Percentiles rank a stretch among this genome's conserved stretches.
Conservation (phyloP, 202 grass and related monocot genomes). For the Panicum hallii region DNA sequence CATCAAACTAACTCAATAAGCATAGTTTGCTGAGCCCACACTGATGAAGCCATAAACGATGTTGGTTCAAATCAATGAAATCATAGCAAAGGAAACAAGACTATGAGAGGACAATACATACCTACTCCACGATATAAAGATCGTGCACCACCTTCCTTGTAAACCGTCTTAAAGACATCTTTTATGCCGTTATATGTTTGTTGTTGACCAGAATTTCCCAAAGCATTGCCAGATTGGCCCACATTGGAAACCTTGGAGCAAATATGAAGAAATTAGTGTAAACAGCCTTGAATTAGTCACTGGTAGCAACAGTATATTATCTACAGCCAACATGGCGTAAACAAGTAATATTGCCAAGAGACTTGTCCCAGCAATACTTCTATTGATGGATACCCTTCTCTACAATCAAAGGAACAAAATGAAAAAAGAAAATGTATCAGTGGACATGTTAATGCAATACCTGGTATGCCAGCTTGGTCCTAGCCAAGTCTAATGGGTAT, state of each 20-base stretch:
- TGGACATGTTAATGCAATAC: constrained; percentile 45
- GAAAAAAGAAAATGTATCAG: background rate
- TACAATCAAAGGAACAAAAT: background rate
- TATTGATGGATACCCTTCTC: background rate
- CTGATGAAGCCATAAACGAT: background rate
- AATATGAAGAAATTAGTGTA: constrained; percentile 22
- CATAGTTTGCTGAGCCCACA: background rate
- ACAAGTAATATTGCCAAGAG: background rate
- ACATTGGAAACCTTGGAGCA: constrained; percentile 61
- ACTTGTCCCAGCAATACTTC: constrained; percentile 18
- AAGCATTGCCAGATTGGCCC: constrained; percentile 45
- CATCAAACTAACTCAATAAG: background rate
- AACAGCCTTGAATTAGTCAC: constrained; percentile 1
- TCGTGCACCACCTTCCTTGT: constrained; percentile 68
- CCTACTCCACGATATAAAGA: constrained; percentile 82
- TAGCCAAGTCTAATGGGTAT: constrained; percentile 77
- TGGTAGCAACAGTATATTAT: background rate
- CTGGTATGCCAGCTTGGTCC: constrained; percentile 83
- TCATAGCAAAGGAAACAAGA: background rate
- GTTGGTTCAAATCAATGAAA: background rate
- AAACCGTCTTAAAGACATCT: constrained; percentile 77
- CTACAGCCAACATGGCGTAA: background rate
- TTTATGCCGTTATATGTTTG: constrained; percentile 63
- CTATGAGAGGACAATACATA: constrained; percentile 23
- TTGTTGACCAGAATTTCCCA: constrained; percentile 50